Conservation (phyloP, 1,284 basidiomycete genomes). For the Veloporphyrellus conicus region DNA sequence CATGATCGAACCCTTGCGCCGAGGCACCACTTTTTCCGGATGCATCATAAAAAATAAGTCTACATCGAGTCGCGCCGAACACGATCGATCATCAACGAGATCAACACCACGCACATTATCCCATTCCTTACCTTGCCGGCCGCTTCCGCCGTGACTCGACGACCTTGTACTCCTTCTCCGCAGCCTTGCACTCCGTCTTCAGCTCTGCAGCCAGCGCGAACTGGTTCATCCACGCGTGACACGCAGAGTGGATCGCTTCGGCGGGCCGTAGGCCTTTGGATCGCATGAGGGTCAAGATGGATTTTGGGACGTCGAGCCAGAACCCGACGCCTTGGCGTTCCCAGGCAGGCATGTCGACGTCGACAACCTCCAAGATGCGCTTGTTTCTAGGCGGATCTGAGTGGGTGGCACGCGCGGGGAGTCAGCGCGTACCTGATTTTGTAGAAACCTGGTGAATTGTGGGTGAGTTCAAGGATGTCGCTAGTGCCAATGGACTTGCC, state of each 20-base stretch:
- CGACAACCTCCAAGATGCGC: constrained; percentile 73
- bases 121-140: constrained; percentile 69
- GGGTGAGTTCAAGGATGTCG: neutral
- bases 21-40: constrained; percentile 70
- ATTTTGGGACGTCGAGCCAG: constrained; percentile 79
- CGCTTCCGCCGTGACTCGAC: constrained; percentile 61
- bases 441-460: constrained; percentile 44
- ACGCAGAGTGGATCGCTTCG: constrained; percentile 80
- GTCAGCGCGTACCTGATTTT: constrained; percentile 53
- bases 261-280: constrained; percentile 60
- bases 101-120: neutral
- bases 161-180: constrained; percentile 74
- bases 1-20: constrained; percentile 80
- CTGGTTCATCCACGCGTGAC: constrained; percentile 79
- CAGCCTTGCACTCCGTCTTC: constrained; percentile 81
- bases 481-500: constrained; percentile 42
- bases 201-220: constrained; percentile 71
- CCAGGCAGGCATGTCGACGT: constrained; percentile 77
- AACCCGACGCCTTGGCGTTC: constrained; percentile 73
- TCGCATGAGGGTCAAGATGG: constrained; percentile 51
- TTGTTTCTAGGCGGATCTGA: constrained; percentile 44
- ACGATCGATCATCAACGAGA: neutral
- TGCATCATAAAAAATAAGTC: constrained; percentile 81
- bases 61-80: constrained; percentile 25
- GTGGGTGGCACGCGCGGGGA: neutral